Conservation (phyloP, 169 alveolate genomes). For the Theileria sp. region DNA sequence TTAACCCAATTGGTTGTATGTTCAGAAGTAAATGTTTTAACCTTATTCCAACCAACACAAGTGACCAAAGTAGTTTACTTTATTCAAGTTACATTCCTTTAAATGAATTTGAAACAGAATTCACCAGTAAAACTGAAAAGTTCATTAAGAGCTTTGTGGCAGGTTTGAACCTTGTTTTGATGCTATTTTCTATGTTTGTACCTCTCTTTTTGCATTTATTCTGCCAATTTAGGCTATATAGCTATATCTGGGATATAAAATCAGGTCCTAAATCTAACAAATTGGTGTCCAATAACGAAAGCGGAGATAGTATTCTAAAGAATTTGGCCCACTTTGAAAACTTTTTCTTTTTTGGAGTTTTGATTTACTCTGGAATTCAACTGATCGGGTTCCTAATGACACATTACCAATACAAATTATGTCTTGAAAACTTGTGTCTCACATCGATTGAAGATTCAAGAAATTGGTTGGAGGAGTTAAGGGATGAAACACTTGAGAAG, state of each 20-base stretch:
- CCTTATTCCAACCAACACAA: neutral
- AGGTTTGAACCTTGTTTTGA: slow-evolving; percentile 17
- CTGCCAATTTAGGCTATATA: slow-evolving; percentile 54
- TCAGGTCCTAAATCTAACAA: slow-evolving; percentile 3
- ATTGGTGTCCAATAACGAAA: neutral
- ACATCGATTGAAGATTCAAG: slow-evolving; percentile 43
- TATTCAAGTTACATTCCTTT: slow-evolving; percentile 9
- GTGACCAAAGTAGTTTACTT: neutral
- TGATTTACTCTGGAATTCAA: slow-evolving; percentile 43
- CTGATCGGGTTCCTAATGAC: slow-evolving; percentile 41
- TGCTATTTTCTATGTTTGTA: slow-evolving; percentile 38
- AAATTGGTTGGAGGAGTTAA: slow-evolving; percentile 18
- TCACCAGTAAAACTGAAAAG: neutral
- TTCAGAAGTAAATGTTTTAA: neutral
- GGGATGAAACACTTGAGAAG: slow-evolving; percentile 43
- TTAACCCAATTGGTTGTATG: slow-evolving; percentile 5
- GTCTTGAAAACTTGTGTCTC: slow-evolving; percentile 36
- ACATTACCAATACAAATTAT: slow-evolving; percentile 25
- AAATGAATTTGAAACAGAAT: neutral
- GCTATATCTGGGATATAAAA: neutral
- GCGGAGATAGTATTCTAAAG: slow-evolving; percentile 11
- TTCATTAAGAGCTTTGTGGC: slow-evolving; percentile 36
- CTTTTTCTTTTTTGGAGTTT: slow-evolving; percentile 55
- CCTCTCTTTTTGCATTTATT: slow-evolving; percentile 54
- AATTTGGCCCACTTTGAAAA: slow-evolving; percentile 51